Percentiles rank a stretch among this genome's conserved stretches.
Evolutionary conservation across 345 rosid genomes (phyloP).

Genomic region (Eucalyptus lansdowneana): DNA sequence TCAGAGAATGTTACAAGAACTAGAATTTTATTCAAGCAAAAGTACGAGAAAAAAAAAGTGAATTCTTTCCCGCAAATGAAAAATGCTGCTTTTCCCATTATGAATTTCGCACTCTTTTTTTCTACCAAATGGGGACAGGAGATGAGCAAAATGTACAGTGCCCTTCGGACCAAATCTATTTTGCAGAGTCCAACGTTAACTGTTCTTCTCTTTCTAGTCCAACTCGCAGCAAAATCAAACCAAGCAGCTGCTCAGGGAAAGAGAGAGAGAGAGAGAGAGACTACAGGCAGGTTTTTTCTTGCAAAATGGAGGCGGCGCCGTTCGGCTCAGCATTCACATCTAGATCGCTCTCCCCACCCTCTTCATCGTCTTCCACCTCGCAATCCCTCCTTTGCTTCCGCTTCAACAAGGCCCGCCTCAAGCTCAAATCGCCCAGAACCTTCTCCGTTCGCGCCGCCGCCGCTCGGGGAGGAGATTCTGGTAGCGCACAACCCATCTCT

Average conservation of each 20-base stretch:
- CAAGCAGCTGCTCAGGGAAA: not conserved
- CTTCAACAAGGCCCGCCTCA: constrained; percentile 2
- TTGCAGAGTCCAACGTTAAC: not conserved
- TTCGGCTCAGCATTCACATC: not conserved
- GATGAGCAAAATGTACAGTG: not conserved
- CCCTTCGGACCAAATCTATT: not conserved
- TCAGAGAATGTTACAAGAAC: not conserved
- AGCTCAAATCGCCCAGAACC: constrained; percentile 23
- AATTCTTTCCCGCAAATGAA: not conserved
- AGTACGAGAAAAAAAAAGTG: not conserved
- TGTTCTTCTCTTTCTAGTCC: not conserved
- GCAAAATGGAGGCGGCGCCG: constrained; percentile 13
- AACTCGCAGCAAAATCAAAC: not conserved
- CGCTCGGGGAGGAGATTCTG: constrained; percentile 26
- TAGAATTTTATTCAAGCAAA: not conserved
- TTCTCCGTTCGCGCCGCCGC: constrained; percentile 52
- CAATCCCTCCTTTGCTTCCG: constrained; percentile 9
- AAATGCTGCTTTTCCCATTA: not conserved
- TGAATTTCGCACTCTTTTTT: accelerated
- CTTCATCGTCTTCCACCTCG: not conserved
- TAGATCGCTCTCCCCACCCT: not conserved
- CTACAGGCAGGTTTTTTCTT: not conserved
- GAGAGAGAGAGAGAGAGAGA: not conserved
- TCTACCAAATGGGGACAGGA: not conserved
- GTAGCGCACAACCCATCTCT: constrained; percentile 9